Conservation (phyloP, 257 asterid genomes). For the Fraxinus pennsylvanica region DNA sequence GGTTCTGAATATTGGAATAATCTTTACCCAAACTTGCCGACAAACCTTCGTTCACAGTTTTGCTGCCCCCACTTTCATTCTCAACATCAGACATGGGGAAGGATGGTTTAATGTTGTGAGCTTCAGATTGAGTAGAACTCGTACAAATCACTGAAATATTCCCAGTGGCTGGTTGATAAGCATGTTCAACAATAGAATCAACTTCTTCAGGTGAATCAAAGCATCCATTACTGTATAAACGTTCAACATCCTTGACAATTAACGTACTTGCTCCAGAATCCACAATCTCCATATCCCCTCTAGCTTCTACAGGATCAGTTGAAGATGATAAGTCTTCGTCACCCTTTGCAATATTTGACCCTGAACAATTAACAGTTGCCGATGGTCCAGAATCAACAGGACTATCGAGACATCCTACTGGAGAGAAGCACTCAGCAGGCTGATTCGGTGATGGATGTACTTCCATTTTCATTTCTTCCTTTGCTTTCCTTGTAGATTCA, state of each 20-base stretch:
- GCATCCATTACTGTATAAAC: constrained; percentile 18
- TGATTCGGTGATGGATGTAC: constrained; percentile 32
- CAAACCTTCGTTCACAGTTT: constrained; percentile 18
- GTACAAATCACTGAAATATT: constrained; percentile 5
- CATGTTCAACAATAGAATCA: constrained; percentile 21
- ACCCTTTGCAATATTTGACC: constrained; percentile 17
- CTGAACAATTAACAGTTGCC: constrained; percentile 32
- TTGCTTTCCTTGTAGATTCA: constrained; percentile 44
- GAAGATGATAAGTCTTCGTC: constrained; percentile 30
- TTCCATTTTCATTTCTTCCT: constrained; percentile 34
- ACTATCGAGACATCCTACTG: constrained; percentile 28
- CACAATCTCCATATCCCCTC: constrained; percentile 30
- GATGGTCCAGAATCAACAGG: constrained; percentile 35
- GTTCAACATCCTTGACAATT: constrained; percentile 37
- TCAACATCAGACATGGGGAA: constrained; percentile 36
- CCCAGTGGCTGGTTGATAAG: constrained; percentile 20
- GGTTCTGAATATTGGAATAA: constrained; percentile 21
- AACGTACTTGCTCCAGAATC: constrained; percentile 34
- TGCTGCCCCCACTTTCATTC: constrained; percentile 29
- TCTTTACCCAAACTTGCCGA: constrained; percentile 24
- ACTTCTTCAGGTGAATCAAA: constrained; percentile 29
- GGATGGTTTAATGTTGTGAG: constrained; percentile 7
- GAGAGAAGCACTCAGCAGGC: constrained; percentile 36
- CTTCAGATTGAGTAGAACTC: constrained; percentile 16
- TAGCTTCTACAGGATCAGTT: constrained; percentile 31